Conservation (phyloP, 257 asterid genomes). For the Haberlea rhodopensis region DNA sequence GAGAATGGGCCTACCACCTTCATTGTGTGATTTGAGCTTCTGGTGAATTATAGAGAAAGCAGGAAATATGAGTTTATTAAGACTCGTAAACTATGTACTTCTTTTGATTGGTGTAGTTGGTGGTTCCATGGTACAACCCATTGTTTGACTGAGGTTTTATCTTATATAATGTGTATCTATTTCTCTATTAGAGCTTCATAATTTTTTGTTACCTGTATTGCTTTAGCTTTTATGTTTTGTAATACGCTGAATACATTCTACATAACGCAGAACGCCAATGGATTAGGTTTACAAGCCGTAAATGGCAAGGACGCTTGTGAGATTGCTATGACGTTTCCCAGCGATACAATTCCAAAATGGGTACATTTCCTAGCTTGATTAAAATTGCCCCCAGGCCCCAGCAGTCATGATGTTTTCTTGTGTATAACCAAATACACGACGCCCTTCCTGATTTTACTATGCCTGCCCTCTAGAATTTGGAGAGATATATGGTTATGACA, state of each 20-base stretch:
- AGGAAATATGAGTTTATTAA: conserved; percentile 8
- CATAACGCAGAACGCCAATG: conserved; percentile 84
- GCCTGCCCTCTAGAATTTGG: conserved; percentile 3
- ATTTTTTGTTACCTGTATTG: not conserved
- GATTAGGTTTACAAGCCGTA: conserved; percentile 87
- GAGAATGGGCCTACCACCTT: not conserved
- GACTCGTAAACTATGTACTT: conserved; percentile 5
- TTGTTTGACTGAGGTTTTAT: not conserved
- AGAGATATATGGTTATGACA: not conserved
- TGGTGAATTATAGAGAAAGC: not conserved
- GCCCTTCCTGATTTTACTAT: not conserved
- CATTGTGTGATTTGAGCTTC: not conserved
- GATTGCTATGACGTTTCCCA: conserved; percentile 63
- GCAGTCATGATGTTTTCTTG: not conserved
- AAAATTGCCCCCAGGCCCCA: not conserved
- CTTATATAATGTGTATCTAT: not conserved
- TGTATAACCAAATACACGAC: not conserved
- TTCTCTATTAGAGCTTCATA: not conserved
- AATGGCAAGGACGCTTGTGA: conserved; percentile 63
- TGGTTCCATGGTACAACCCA: not conserved
- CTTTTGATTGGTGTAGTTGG: not conserved
- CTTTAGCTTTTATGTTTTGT: not conserved
- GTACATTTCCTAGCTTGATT: conserved; percentile 40
- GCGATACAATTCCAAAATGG: conserved; percentile 86
- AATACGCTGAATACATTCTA: conserved; percentile 18